Evolutionary conservation across 495 filamentous ascomycete species (phyloP), one percentile per base, ranked within the genome.

Genomic region (Margaritispora aquatica): DNA sequence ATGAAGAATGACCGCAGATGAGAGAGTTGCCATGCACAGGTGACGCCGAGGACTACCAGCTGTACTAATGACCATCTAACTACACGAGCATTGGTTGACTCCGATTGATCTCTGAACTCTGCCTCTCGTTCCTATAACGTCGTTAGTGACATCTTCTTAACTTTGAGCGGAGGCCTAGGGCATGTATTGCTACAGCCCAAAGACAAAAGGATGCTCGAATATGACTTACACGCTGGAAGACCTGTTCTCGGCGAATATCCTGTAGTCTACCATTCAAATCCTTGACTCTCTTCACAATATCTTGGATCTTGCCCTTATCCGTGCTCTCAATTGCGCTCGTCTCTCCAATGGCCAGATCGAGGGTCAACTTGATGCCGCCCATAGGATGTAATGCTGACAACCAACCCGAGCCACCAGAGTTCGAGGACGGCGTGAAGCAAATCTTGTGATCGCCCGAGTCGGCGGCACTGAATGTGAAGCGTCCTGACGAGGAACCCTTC

Each of bases 1-100:
- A 98, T 98, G 77, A 98, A 98, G 80, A 98, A 98, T 22, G 89
- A 88, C 56, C 94, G 80, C 55, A 98, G 81, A 73, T 97, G 92
- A 13, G 90, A 95, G 29, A 98, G 80, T 73, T 98, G 94, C 94
- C 94, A 98, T 56, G 94, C 90, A 73, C 94, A 98, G 26, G 94
- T 95, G 50, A 88, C 80, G 26, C 88, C 91, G 38, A 98, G 77
- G n/a, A 98, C 84, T 57, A 84, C 80, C 50, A 59, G 74, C 73
- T 98, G 94, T 59, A 97, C 85, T 56, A 96, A 71, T 47, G 92
- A 90, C 94, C 94, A 98, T 58, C 91, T 85, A 23, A 98, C 88
- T 52, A 97, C 94, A 66, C 93, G 85, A 22, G 85, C 83, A 75
- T 98, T 98, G 55, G 92, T 97, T 46, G 83, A 79, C 71, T 98